Conservation (phyloP, 2,329 filamentous ascomycete genomes). For the Blumeria hordei region DNA sequence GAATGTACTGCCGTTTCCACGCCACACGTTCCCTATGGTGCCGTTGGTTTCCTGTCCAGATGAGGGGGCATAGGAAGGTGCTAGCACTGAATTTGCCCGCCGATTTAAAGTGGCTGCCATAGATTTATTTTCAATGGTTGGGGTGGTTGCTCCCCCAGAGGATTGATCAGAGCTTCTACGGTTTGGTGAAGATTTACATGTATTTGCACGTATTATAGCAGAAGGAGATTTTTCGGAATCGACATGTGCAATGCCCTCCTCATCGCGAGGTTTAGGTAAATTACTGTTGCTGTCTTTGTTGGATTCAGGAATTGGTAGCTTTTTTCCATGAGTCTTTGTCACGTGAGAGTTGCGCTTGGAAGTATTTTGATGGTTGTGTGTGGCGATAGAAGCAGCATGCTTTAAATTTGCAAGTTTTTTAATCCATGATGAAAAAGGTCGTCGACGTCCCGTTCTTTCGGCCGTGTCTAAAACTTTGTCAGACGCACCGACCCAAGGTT, state of each 20-base stretch:
- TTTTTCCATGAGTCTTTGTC: conserved; percentile 26
- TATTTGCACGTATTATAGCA: conserved; percentile 23
- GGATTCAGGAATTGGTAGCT: conserved; percentile 20
- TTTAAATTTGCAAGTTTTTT: conserved; percentile 83
- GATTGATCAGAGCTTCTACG: conserved; percentile 36
- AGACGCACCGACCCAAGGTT: too few species aligned
- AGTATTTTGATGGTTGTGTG: conserved; percentile 20
- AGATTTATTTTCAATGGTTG: conserved; percentile 39
- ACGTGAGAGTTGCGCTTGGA: conserved; percentile 20
- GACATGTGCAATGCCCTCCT: conserved; percentile 11
- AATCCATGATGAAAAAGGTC: conserved; percentile 82
- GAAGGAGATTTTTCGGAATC: conserved; percentile 33
- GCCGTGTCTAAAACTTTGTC: conserved; percentile 31
- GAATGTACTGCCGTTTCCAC: conserved; percentile 53
- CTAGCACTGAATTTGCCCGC: conserved; percentile 42
- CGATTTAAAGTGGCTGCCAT: conserved; percentile 47
- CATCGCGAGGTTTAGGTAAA: conserved; percentile 34
- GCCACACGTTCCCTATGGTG: conserved; percentile 40
- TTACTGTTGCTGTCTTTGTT: conserved; percentile 48
- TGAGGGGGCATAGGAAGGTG: conserved; percentile 46
- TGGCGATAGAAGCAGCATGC: conserved; percentile 35
- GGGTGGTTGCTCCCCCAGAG: conserved; percentile 29
- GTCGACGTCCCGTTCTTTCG: conserved; percentile 37
- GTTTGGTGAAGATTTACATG: conserved; percentile 23
- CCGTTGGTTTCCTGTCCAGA: conserved; percentile 48